Evolutionary conservation across 1,139 yeast genomes (phyloP).

Genomic region (Scheffersomyces segobiensis): DNA sequence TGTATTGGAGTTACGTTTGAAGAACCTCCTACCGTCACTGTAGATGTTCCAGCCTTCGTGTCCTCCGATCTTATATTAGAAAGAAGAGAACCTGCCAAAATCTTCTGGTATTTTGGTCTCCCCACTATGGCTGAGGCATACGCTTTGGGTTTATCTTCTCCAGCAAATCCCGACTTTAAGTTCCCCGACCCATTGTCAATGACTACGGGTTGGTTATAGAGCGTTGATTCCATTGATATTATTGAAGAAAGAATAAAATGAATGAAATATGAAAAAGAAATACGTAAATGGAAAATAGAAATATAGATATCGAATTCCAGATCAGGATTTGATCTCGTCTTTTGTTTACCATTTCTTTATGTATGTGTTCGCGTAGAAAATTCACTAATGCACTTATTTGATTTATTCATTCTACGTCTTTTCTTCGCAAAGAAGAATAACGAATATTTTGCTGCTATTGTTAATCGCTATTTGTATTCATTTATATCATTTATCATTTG

Average conservation of each 20-base stretch:
- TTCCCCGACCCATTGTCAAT: conserved; percentile 93
- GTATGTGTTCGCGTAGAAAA: background rate
- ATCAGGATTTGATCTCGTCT: background rate
- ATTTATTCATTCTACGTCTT: background rate
- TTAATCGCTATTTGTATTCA: background rate
- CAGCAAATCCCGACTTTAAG: conserved; percentile 90
- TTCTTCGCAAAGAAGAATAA: background rate
- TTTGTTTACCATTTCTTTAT: background rate
- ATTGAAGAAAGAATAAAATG: background rate
- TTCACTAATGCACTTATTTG: background rate
- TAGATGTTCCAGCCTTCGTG: background rate
- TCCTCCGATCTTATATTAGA: background rate
- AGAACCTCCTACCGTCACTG: conserved; percentile 1
- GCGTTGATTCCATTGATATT: conserved; percentile 10
- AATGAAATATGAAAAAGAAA: background rate
- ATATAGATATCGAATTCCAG: background rate
- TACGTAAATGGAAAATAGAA: background rate
- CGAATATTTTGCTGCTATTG: background rate
- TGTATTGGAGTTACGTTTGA: background rate
- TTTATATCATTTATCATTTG: background rate
- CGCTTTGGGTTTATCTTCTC: conserved; percentile 77
- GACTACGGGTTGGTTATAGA: conserved; percentile 83
- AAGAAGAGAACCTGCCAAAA: conserved; percentile 76
- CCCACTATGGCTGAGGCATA: conserved; percentile 63
- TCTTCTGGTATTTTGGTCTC: conserved; percentile 76